Conservation (phyloP, 2,329 filamentous ascomycete genomes). For the Dactylellina haptotyla region DNA sequence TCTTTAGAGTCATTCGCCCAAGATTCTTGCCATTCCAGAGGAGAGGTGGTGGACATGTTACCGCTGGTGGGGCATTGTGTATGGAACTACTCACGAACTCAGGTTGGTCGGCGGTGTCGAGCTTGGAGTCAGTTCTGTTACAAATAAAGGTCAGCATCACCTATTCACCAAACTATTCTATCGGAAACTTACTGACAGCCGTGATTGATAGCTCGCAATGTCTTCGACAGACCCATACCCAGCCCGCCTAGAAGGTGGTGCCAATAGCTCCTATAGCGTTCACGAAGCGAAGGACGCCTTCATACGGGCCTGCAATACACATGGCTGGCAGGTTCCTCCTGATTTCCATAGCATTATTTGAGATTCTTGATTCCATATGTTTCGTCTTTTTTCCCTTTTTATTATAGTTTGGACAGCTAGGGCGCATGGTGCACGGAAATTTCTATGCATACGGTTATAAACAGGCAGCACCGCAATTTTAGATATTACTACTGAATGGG, state of each 20-base stretch:
- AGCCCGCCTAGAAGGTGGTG: constrained; percentile 38
- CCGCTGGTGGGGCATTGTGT: constrained; percentile 81
- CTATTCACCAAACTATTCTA: neutral
- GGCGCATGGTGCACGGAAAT: constrained; percentile 7
- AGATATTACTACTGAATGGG: neutral
- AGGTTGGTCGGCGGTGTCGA: constrained; percentile 79
- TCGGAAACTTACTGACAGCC: neutral
- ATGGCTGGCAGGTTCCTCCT: constrained; percentile 77
- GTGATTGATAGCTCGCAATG: constrained; percentile 70
- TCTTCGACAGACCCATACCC: constrained; percentile 46
- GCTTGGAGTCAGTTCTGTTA: constrained; percentile 80
- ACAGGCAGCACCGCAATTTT: constrained; percentile 2
- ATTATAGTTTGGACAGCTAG: neutral
- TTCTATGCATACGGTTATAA: constrained; percentile 1
- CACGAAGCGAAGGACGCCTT: constrained; percentile 79
- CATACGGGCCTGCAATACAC: constrained; percentile 72
- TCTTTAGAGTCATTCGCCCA: constrained; percentile 83
- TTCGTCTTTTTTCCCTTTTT: neutral
- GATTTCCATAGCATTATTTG: constrained; percentile 65
- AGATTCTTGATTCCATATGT: neutral
- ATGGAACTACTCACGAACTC: constrained; percentile 78
- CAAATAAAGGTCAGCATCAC: constrained; percentile 69
- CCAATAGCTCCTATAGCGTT: constrained; percentile 68
- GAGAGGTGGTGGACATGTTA: constrained; percentile 88
- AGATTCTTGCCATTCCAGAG: constrained; percentile 77